phyloP scores from a whole-genome alignment of 2,329 filamentous ascomycete genomes.

The Colletotrichum horii region DNA sequence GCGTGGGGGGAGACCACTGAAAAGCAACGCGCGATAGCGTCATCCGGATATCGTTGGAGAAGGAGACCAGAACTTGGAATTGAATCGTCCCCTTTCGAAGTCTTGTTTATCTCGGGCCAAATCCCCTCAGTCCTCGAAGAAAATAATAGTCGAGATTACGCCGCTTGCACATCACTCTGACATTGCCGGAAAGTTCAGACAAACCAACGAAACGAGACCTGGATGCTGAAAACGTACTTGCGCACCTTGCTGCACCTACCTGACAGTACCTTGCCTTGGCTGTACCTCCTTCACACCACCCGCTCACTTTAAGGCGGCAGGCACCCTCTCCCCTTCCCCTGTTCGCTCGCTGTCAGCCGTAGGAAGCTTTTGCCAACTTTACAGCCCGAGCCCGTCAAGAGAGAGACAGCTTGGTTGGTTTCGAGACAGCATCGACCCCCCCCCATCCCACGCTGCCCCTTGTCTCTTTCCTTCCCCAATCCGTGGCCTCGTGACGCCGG shows the following conservation, averaged over 20 bases:
- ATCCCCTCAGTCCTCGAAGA: not conserved
- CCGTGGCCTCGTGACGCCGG: slow-evolving; percentile 13
- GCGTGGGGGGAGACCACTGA: slow-evolving; percentile 5
- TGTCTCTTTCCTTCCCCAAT: slow-evolving; percentile 4
- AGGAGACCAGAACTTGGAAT: slow-evolving; percentile 1
- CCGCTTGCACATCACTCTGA: not conserved
- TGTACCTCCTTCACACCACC: not conserved
- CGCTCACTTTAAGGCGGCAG: not conserved
- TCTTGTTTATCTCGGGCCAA: not conserved
- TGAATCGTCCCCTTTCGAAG: not conserved
- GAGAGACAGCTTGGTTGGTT: not conserved
- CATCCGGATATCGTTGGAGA: slow-evolving; percentile 1
- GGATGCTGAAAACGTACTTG: not conserved
- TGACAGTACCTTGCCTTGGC: not conserved
- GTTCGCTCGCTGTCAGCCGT: not conserved
- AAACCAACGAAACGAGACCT: not conserved
- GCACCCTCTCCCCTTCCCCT: not conserved
- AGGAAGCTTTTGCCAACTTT: not conserved
- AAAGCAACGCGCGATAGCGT: slow-evolving; percentile 18
- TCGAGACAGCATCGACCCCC: slow-evolving; percentile 17
- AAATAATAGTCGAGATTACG: not conserved
- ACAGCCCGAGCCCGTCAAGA: not conserved
- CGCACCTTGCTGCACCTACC: not conserved
- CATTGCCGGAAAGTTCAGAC: not conserved
- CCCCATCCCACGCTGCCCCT: slow-evolving; percentile 12